Evolutionary conservation across 2,329 filamentous ascomycete genomes (phyloP).

Genomic region (Botrytis porri): DNA sequence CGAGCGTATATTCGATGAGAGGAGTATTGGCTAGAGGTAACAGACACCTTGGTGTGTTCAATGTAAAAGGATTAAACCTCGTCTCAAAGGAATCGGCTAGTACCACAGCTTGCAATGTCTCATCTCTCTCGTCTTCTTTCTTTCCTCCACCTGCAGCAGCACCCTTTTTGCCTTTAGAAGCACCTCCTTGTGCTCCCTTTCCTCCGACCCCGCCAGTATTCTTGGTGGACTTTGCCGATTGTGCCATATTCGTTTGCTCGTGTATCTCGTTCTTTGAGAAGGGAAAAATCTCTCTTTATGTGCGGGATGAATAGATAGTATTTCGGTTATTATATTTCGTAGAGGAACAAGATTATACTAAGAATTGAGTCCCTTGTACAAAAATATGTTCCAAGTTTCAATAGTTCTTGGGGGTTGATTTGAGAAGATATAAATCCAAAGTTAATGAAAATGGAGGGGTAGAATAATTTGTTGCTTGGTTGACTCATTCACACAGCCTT

Average conservation of each 20-base stretch:
- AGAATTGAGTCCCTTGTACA: background rate
- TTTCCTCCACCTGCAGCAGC: slow-evolving; percentile 35
- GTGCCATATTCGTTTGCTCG: slow-evolving; percentile 24
- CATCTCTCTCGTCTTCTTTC: slow-evolving; percentile 39
- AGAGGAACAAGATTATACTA: background rate
- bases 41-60: slow-evolving; percentile 87
- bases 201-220: slow-evolving; percentile 27
- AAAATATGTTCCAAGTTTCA: background rate
- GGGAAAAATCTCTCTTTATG: background rate
- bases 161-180: slow-evolving; percentile 33
- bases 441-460: background rate
- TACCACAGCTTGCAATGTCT: slow-evolving; percentile 46
- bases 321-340: background rate
- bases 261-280: background rate
- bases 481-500: slow-evolving; percentile 2
- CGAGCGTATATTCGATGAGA: slow-evolving; percentile 94
- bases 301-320: background rate
- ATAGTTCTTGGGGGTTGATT: background rate
- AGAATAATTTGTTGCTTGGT: background rate
- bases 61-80: slow-evolving; percentile 82
- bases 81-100: slow-evolving; percentile 95
- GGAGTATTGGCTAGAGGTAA: slow-evolving; percentile 90
- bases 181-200: slow-evolving; percentile 5
- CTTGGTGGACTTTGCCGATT: slow-evolving; percentile 27
- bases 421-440: background rate